Evolutionary conservation across 2,329 filamentous ascomycete genomes (phyloP), one percentile per base, ranked within the genome.

Genomic region (Coniochaeta sp.): DNA sequence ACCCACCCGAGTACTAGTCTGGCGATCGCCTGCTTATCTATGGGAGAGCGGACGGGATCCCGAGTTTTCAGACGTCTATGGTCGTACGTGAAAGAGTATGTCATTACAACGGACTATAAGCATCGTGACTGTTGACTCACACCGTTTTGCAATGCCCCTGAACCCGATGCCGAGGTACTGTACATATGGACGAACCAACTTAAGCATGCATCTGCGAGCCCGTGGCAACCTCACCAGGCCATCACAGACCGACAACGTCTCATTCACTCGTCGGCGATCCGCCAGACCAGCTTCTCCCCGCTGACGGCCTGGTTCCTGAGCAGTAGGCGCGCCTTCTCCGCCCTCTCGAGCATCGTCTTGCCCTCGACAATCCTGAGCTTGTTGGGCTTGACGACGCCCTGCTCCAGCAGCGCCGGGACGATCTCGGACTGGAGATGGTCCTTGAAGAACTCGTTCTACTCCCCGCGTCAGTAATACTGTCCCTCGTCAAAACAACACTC

Each of bases 361-460:
- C 78, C 78, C 60, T 79, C 75, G 2, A 80, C 70, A 1, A 79
- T 59, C 4, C 73, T 71, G 38, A 75, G 73, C 54, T 69, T 72
- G 61, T 79, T 79, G 0, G 79, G 77, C 58, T 69, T 63, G 30
- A 81, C 67, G 2, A 73, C 50, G 0, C 74, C 74, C 16, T 72
- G 65, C 7, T 71, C 72, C 22, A 81, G 63, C 62, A 85, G 64
- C 0, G 74, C 65, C 1, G 81, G 81, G 66, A 87, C 77, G 58
- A 86, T 82, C 16, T 82, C 79, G 0, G 78, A 70, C 65, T 84
- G 80, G 38, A 85, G 69, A 57, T 81, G 77, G 55, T 83, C 71
- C 61, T 79, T 82, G 71, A 84, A 81, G 50, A 81, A 76, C 17
- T 79, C 73, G 62, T 87, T 85, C 79, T 86, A 52, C 0, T 26